Base-by-base conservation (phyloP, 495 filamentous ascomycete genomes). In the Podospora tetraspora region DNA sequence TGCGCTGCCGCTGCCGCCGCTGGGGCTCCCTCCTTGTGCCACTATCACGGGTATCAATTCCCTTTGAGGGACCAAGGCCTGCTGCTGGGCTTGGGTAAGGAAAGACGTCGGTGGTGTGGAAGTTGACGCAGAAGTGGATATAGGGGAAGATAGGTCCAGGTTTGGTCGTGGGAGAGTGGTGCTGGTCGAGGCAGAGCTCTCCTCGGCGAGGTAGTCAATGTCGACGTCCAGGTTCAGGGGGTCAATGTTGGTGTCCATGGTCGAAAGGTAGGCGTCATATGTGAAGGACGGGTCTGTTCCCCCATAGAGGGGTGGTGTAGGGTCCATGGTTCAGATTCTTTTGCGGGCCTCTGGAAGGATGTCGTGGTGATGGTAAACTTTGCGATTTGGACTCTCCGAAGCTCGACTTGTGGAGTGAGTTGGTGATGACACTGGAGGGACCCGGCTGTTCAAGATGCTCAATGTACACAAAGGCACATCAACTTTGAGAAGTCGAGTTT, bases 161-260 rank as follows among this genome's bases (percentile, higher is more conserved):
- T n/a, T 52, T n/a, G 43, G 16, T 7, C n/a, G 52, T 9, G 68
- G 62, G 5, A 58, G 27, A 7, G 63, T 23, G 32, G 67, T 64
- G 61, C 69, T 69, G 13, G 68, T 63, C 12, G 73, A 67, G 3
- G 64, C 57, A 3, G 77, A 72, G 63, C 72, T 74, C 25, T 73
- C 72, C 23, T 73, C 73, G 24, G 72, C 74, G 9, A 76, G 69
- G 62, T 79, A 81, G 61, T 78, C 77, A 3, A 78, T 71, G 37
- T 81, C 75, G 22, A 75, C 68, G 29, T 71, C 64, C 24, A 52
- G 16, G 43, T 52, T 52, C 43, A 52, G 43, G 43, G 43, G 43
- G 43, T 52, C 37, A 16, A 19, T 16, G 37, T 19, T 19, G 37
- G 37, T n/a, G 37, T 52, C 43, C 43, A 52, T 52, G 7, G 43